Base-by-base conservation (phyloP, 2,329 filamentous ascomycete species). In the Aureobasidium melanogenum region DNA sequence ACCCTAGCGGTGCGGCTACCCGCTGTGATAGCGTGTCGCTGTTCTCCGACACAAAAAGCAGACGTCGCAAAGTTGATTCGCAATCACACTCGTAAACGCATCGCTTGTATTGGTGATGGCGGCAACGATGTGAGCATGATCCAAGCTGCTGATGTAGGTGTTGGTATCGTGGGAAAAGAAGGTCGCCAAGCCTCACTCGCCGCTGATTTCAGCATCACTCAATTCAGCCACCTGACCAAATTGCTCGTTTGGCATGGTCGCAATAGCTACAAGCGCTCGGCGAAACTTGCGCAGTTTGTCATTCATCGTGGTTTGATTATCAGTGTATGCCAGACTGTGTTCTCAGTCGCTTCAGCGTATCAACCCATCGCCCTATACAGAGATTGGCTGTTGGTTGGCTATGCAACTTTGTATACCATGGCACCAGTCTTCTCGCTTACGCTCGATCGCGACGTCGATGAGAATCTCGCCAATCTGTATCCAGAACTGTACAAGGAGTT, bases 111-210 rank as follows among this genome's bases (percentile, higher is more conserved):
- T 67, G 94, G 94, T 39, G 94, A 99, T 70, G 94, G 94, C 66
- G 94, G 95, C 68, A 99, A 99, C 75, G 95, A 99, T 72, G 94
- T 99, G 5, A 93, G 88, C 67, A 99, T 99, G 94, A 99, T 99
- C 67, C 94, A 97, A 78, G 93, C 94, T 8, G 94, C 95, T 0
- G 94, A 99, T 70, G 92, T 99, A 0, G 95, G 95, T 63, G 93
- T 99, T 28, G 94, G 94, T 64, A 99, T 99, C 64, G 94, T 97
- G 0, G 94, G 94, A 63, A 99, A 99, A 78, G 94, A 99, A 78
- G 94, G 94, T 36, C 86, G 90, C 24, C 94, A 99, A 77, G 94
- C 94, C 38, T 94, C 88, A 70, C 81, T 99, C 50, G 95, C 95
- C 0, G 95, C 94, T 12, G 94, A 99, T 73, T 99, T 99, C 74